Base-by-base conservation (phyloP, 192 early-diverging fungal species). In the Backusella australiensis region DNA sequence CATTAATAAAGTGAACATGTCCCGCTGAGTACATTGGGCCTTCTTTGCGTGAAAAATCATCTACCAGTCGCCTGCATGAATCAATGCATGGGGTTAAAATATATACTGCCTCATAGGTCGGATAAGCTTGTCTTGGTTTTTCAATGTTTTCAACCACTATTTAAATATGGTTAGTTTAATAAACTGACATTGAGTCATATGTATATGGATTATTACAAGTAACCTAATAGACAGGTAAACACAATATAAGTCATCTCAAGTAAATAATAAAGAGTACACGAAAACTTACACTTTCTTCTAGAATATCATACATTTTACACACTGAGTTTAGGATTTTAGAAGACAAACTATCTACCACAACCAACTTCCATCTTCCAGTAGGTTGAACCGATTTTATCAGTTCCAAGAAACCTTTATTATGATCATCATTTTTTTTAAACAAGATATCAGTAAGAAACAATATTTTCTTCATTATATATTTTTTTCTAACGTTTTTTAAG, bases 331-430 rank as follows among this genome's bases (percentile, higher is more conserved):
- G 84, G 32, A 95, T 90, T 71, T 93, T 93, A 41, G 91, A 74
- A 15, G 94, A 87, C 34, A 89, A 88, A 42, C 84, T 80, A 86
- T 96, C 95, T 0, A 94, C 89, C 9, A 96, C 90, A 0, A 96
- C 85, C 44, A 96, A 87, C 82, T 96, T 96, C 93, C 92, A 96
- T 46, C 88, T 82, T 69, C 87, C 87, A 15, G 91, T 82, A 8
- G 93, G 92, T 72, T 94, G 88, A 11, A 95, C 89, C 0, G 92
- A 87, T 71, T 90, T 88, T 67, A 96, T 91, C 83, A 92, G 92
- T 63, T 95, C 94, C 34, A 92, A 59, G 72, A 90, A 85, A 32
- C 87, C 89, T 90, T 75, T 29, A 44, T 26, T 14, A 9, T 26
- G 4, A 66, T 34, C 26, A 56, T 69, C 32, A 32, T 39, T 39